These are phyloP conservation scores for Pugionium cornutum DNA, from an alignment of 345 rosid species.

Conservation along the genomic window DNA sequence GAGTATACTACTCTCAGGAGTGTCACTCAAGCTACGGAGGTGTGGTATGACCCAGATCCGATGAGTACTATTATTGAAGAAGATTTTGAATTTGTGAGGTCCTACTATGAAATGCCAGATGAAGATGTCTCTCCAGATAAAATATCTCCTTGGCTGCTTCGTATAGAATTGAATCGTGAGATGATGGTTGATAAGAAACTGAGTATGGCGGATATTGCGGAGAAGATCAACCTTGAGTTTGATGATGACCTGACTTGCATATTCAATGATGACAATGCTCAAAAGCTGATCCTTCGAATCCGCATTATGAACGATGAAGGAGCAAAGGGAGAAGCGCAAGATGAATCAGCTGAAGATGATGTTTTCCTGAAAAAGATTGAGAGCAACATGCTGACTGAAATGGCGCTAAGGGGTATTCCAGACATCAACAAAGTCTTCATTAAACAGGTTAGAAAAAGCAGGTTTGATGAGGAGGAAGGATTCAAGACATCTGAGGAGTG, in stretches of 20 bases:
- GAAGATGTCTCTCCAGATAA: slow-evolving; percentile 92
- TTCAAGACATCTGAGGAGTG: slow-evolving; percentile 88
- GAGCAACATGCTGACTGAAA: slow-evolving; percentile 96
- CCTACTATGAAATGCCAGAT: slow-evolving; percentile 98
- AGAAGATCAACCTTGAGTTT: slow-evolving; percentile 91
- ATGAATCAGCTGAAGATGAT: slow-evolving; percentile 97
- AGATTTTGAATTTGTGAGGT: slow-evolving; percentile 88
- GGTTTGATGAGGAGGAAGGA: slow-evolving; percentile 75
- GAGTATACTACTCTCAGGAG: slow-evolving; percentile 97
- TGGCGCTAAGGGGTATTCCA: slow-evolving; percentile 97
- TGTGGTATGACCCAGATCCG: slow-evolving; percentile 98
- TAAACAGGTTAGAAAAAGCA: slow-evolving; percentile 73
- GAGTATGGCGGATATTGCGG: slow-evolving; percentile 95
- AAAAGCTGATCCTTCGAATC: slow-evolving; percentile 83
- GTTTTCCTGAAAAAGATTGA: slow-evolving; percentile 93
- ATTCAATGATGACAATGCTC: slow-evolving; percentile 93
- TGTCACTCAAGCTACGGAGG: slow-evolving; percentile 94
- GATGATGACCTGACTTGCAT: slow-evolving; percentile 92
- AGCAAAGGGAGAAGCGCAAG: slow-evolving; percentile 77
- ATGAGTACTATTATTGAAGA: slow-evolving; percentile 88
- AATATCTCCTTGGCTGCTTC: slow-evolving; percentile 97
- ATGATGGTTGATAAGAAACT: slow-evolving; percentile 99
- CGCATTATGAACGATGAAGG: slow-evolving; percentile 97
- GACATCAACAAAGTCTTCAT: slow-evolving; percentile 95
- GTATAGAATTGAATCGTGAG: slow-evolving; percentile 94